Base-by-base conservation (phyloP, 345 rosid genomes). In the Eucalyptus sideroxylon region DNA sequence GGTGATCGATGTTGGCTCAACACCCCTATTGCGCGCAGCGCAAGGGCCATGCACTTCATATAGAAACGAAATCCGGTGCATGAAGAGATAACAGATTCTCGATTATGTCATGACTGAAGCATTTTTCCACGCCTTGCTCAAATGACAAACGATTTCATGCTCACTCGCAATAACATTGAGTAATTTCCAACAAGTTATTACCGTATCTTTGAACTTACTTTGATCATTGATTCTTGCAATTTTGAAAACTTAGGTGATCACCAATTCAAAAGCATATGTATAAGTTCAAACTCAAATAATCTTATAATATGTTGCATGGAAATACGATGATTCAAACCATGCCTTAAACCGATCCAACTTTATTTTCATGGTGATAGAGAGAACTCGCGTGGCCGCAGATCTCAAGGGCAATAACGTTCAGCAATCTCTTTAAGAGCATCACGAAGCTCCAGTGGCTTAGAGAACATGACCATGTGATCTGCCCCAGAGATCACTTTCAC, bases 391-490 rank as follows among this genome's bases (percentile, higher is more conserved):
- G 69, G 69, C 69, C 69, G 31, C 69, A 27, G 69, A 62, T 62
- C 69, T 65, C 77, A 65, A 15, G 21, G 34, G 77, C 77, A n/a
- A 65, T 65, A n/a, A n/a, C 77, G 37, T n/a, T 65, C 77, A 7
- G 40, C 77, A 65, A 65, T 65, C 77, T 85, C 21, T 47, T 53
- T 16, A 86, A 51, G 87, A 49, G 56, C 87, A 49, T 27, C 27
- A 12, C 3, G 56, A 5, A 94, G 89, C 85, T 93, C 90, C 8
- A 49, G 55, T 19, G 95, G 93, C 77, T 89, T 92, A 5, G 95
- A 94, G 40, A 92, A 67, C 92, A 95, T 93, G 50, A 91, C 89
- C 96, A 93, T 93, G 69, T 93, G 96, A 88, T 90, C 93, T 9
- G 93, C 90, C 69, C 89, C 92, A 26, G 56, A 30, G 31, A 94